phyloP scores from a whole-genome alignment of 1,139 yeast species.

The Suhomyces bokatorum region DNA sequence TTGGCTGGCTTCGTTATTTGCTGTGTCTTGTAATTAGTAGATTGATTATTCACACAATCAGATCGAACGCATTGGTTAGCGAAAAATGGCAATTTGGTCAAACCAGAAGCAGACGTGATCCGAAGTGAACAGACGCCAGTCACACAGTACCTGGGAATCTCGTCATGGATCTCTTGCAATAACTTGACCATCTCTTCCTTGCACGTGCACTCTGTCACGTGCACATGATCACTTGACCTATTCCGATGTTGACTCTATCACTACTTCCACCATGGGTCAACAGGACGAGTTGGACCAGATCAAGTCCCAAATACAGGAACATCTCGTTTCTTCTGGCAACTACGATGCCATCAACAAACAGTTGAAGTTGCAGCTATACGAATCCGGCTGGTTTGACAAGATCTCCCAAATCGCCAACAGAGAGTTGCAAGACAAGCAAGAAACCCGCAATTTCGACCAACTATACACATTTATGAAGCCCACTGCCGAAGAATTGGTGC shows the following conservation, averaged over 20 bases:
- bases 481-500: constrained; percentile 68
- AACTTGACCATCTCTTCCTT: too few species aligned
- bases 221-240: neutral
- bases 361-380: constrained; percentile 63
- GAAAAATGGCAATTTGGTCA: too few species aligned
- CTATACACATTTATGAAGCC: constrained; percentile 59
- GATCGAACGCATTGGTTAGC: too few species aligned
- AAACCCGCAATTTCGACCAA: constrained; percentile 54
- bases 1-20: too few species aligned
- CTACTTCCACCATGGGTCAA: constrained; percentile 24
- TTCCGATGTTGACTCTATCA: neutral
- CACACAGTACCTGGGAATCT: too few species aligned
- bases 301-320: constrained; percentile 65
- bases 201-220: neutral
- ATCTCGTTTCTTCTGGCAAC: constrained; percentile 75
- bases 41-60: too few species aligned
- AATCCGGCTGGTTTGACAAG: constrained; percentile 86
- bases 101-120: too few species aligned
- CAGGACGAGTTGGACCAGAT: constrained; percentile 50
- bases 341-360: constrained; percentile 67
- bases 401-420: constrained; percentile 57
- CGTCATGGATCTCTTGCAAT: too few species aligned
- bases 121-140: too few species aligned
- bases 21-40: too few species aligned
- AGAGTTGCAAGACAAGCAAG: constrained; percentile 30